Base-by-base conservation (phyloP, 371 early-diverging fungal genomes). In the Mucor racemosus region DNA sequence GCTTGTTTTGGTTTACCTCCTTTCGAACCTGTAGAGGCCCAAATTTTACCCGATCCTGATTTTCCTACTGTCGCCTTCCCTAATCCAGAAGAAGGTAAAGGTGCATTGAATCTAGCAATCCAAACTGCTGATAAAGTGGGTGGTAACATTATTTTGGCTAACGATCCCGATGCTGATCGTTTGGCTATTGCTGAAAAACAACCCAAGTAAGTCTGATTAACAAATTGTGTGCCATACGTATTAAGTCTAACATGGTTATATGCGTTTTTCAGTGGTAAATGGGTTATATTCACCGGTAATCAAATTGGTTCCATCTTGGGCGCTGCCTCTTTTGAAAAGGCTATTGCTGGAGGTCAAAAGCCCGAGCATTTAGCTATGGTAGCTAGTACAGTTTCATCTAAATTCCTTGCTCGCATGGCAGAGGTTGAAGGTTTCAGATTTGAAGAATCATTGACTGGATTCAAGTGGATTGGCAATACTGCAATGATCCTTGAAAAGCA, bases 131-230 rank as follows among this genome's bases (percentile, higher is more conserved):
- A 92, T 35, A 60, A 72, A 39, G 67, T 69, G 38, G 79, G 78
- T 19, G 84, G 86, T 26, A 72, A 64, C 9, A 72, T 97, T 34
- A 93, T 98, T n/a, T 74, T 98, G 38, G 97, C 98, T n/a, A 98
- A 97, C 75, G 98, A 98, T 72, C 98, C 98, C 2, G 98, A 98
- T 80, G 98, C 96, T n/a, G 98, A 98, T 76, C 88, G 98, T 34
- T 86, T 98, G 48, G 94, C 97, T 2, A 90, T 91, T 40, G 95
- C 96, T 42, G 96, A 97, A 79, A 85, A 86, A 73, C 87, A 85
- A 66, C 60, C 82, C 9, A 69, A 68, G 82, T 79, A 77, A 48
- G 65, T 60, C 5, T 56, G 3, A 26, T 26, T 26, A 26, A 26
- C 26, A 26, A 26, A 26, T 26, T 26, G 26, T 3, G 3, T 1